Evolutionary conservation across 2,329 filamentous ascomycete species (phyloP).

Genomic region (Niveomyces coronatus): DNA sequence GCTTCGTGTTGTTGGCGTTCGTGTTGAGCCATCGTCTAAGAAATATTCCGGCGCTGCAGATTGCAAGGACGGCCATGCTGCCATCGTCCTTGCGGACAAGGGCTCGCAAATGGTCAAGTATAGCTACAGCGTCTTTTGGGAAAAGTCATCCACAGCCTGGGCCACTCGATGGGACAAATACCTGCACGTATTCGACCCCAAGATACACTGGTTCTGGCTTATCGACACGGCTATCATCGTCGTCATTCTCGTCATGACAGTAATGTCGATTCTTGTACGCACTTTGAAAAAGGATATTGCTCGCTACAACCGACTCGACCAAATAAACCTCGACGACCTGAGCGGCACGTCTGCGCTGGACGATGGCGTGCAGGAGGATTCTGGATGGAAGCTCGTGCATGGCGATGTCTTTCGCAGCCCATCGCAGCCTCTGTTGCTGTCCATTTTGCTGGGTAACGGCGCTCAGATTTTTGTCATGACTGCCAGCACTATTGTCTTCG

Average conservation of each 20-base stretch:
- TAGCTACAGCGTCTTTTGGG: slow-evolving; percentile 91
- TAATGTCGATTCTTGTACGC: slow-evolving; percentile 81
- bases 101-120: slow-evolving; percentile 58
- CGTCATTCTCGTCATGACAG: slow-evolving; percentile 80
- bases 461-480: slow-evolving; percentile 98
- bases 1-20: slow-evolving; percentile 82
- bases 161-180: slow-evolving; percentile 99
- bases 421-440: slow-evolving; percentile 70
- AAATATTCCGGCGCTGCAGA: slow-evolving; percentile 48
- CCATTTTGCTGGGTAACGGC: slow-evolving; percentile 83
- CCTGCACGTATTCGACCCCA: slow-evolving; percentile 90
- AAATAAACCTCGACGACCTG: slow-evolving; percentile 82
- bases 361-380: slow-evolving; percentile 93
- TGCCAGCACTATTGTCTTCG: slow-evolving; percentile 85
- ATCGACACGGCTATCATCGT: slow-evolving; percentile 95
- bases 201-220: slow-evolving; percentile 98
- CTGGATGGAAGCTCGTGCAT: slow-evolving; percentile 96
- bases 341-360: slow-evolving; percentile 69
- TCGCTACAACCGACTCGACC: slow-evolving; percentile 88
- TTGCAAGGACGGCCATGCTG: slow-evolving; percentile 48
- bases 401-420: slow-evolving; percentile 94
- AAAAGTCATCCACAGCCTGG: slow-evolving; percentile 74
- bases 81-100: slow-evolving; percentile 53
- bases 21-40: slow-evolving; percentile 72
- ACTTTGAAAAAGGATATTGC: slow-evolving; percentile 92